These are phyloP conservation scores for Vaccinium darrowii DNA, from an alignment of 148 eudicot species.

Conservation along the genomic window DNA sequence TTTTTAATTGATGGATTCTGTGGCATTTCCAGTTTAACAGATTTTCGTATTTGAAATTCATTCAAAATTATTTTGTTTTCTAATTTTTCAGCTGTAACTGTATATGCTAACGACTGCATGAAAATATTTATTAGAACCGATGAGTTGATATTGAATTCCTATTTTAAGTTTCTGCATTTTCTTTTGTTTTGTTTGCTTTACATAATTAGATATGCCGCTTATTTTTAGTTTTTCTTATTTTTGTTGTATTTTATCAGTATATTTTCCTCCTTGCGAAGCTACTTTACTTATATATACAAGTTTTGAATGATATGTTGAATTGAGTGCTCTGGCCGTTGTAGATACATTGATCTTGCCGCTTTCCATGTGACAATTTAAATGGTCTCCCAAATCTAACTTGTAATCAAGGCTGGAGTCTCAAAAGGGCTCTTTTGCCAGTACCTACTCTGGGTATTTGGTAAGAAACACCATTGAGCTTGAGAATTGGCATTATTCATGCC, in stretches of 20 bases:
- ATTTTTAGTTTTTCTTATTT: background rate
- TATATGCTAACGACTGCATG: background rate
- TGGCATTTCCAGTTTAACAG: background rate
- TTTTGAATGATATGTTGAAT: background rate
- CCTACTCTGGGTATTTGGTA: constrained; percentile 27
- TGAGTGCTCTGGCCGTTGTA: background rate
- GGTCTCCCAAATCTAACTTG: constrained; percentile 19
- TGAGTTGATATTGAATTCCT: background rate
- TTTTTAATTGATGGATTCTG: background rate
- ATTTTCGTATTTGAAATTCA: background rate
- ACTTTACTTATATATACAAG: background rate
- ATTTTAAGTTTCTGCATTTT: background rate
- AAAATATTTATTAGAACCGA: too few relatives aligned
- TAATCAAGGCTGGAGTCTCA: constrained; percentile 58
- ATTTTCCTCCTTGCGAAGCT: background rate
- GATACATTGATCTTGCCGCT: constrained; percentile 9
- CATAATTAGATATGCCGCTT: too few relatives aligned
- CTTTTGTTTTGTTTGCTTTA: too few relatives aligned
- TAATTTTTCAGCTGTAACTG: background rate
- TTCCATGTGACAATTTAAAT: constrained; percentile 21
- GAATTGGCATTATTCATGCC: constrained; percentile 43
- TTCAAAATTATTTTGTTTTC: background rate
- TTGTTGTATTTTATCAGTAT: background rate
- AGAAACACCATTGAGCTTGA: constrained; percentile 40
- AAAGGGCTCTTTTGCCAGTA: constrained; percentile 28